Evolutionary conservation across 257 asterid species (phyloP).

Genomic region (Nyctanthes arbortristis): DNA sequence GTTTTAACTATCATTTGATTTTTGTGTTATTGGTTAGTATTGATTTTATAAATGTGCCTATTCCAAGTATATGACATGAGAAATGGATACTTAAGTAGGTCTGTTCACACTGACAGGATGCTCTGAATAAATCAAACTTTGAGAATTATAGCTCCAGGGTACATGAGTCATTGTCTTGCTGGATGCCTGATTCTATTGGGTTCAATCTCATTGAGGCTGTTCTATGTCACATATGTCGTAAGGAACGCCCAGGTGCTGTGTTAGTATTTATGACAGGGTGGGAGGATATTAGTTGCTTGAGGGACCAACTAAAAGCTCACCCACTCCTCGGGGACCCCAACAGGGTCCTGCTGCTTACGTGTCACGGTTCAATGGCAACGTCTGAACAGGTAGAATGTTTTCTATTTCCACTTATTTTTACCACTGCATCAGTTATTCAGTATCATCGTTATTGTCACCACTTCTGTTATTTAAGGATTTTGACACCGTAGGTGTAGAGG

Average conservation of each 20-base stretch:
- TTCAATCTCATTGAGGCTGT: conserved; percentile 97
- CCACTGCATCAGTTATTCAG: background rate
- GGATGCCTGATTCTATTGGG: conserved; percentile 91
- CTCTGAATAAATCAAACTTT: conserved; percentile 74
- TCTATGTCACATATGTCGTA: conserved; percentile 89
- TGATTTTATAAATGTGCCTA: conserved; percentile 7
- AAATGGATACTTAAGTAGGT: conserved; percentile 15
- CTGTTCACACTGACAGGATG: conserved; percentile 60
- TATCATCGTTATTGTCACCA: conserved; percentile 5
- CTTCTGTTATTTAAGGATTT: background rate
- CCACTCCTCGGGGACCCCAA: conserved; percentile 98
- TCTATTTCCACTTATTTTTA: background rate
- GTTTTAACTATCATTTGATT: background rate
- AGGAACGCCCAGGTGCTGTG: conserved; percentile 93
- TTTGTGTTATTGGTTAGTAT: background rate
- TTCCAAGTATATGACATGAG: conserved; percentile 20
- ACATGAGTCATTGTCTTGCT: conserved; percentile 83
- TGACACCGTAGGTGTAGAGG: conserved; percentile 9
- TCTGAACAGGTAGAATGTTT: conserved; percentile 71
- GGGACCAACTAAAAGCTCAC: conserved; percentile 96
- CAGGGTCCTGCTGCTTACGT: conserved; percentile 84
- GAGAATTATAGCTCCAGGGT: conserved; percentile 80
- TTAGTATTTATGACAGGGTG: conserved; percentile 99
- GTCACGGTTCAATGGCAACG: conserved; percentile 99
- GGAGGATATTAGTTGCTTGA: conserved; percentile 97